Evolutionary conservation across 139 green algal species (phyloP).

Genomic region (Dunaliella primolecta): DNA sequence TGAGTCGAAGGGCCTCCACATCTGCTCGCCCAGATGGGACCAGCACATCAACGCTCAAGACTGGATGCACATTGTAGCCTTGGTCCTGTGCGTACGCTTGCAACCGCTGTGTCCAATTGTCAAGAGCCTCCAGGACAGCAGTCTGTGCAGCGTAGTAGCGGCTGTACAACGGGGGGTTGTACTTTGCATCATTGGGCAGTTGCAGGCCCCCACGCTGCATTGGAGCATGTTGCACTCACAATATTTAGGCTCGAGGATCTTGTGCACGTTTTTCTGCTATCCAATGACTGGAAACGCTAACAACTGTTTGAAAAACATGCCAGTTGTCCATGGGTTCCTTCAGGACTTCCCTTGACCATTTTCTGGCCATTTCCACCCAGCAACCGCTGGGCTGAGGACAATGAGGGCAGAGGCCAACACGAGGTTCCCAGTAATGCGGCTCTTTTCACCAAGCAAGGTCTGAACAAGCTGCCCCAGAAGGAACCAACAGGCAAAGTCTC

Average conservation of each 20-base stretch:
- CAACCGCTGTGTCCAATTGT: background rate
- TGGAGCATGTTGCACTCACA: too few relatives aligned
- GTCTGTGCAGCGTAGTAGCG: background rate
- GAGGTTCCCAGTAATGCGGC: too few relatives aligned
- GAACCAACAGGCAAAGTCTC: too few relatives aligned
- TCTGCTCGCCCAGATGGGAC: background rate
- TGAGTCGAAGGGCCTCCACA: background rate
- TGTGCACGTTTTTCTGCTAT: background rate
- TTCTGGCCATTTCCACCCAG: background rate
- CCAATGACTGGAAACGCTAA: background rate
- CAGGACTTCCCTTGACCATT: background rate
- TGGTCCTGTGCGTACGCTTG: background rate
- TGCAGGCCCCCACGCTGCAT: background rate
- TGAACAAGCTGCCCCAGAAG: too few relatives aligned
- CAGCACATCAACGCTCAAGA: background rate
- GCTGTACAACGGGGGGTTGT: background rate
- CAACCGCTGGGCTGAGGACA: too few relatives aligned
- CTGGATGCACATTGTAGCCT: background rate
- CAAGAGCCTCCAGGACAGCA: background rate
- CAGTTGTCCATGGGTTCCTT: background rate
- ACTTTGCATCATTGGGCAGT: background rate
- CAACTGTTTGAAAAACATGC: background rate
- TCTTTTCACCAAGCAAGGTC: too few relatives aligned
- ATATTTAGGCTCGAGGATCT: background rate
- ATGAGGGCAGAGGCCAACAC: too few relatives aligned